phyloP scores from a whole-genome alignment of 768 basidiomycete species.

The Solioccasus polychromus region DNA sequence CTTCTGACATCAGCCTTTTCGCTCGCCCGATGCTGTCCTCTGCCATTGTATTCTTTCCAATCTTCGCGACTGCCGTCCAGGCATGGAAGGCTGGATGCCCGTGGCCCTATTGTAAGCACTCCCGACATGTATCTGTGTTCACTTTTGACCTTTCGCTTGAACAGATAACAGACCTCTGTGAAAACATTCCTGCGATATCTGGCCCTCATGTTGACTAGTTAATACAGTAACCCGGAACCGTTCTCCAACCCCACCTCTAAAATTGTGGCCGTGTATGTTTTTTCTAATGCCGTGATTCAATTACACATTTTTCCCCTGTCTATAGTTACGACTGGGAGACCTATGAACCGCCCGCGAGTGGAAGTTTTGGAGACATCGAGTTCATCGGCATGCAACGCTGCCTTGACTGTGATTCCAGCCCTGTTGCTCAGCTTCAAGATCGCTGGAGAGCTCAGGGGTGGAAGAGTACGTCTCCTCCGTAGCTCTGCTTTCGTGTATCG shows the following conservation, averaged over 20 bases:
- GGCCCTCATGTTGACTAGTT: slow-evolving; percentile 1
- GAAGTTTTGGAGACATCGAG: slow-evolving; percentile 34
- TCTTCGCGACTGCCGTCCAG: slow-evolving; percentile 17
- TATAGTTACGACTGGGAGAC: slow-evolving; percentile 39
- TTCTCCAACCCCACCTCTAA: slow-evolving; percentile 32
- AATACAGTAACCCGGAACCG: slow-evolving; percentile 26
- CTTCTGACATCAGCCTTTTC: neutral
- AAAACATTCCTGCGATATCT: neutral
- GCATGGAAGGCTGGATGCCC: slow-evolving; percentile 40
- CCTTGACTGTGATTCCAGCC: slow-evolving; percentile 35
- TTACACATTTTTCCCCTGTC: neutral
- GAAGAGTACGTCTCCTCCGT: slow-evolving; percentile 24
- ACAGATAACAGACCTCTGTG: slow-evolving; percentile 32
- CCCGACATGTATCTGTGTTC: neutral
- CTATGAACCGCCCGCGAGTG: slow-evolving; percentile 31
- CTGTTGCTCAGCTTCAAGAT: slow-evolving; percentile 27
- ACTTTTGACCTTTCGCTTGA: neutral
- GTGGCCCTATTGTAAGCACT: slow-evolving; percentile 34
- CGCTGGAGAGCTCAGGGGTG: slow-evolving; percentile 33
- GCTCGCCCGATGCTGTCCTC: slow-evolving; percentile 19
- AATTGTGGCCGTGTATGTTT: slow-evolving; percentile 35
- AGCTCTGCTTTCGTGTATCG: neutral
- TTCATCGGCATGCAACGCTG: slow-evolving; percentile 42
- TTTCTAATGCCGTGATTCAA: neutral
- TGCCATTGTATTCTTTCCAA: slow-evolving; percentile 13